These are phyloP conservation scores for Apiospora sp. DNA, from an alignment of 2,329 filamentous ascomycete genomes.

Conservation along the genomic window DNA sequence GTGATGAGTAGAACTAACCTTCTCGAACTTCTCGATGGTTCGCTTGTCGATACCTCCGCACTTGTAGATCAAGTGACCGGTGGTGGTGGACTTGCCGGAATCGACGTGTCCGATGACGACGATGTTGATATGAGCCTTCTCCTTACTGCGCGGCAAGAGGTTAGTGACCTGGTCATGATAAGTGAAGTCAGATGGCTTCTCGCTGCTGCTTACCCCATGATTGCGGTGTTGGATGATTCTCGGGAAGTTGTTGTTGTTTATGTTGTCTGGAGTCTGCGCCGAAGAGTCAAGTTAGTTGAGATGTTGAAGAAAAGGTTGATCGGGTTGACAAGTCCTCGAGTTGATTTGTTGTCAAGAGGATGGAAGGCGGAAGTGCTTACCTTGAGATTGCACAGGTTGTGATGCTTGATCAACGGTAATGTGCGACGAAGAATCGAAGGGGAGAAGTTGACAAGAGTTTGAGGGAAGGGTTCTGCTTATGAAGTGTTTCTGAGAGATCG, in stretches of 20 bases:
- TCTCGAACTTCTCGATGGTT: constrained; percentile 99
- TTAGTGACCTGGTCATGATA: constrained; percentile 25
- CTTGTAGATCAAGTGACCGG: constrained; percentile 99
- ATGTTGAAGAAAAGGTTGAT: background rate
- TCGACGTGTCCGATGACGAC: constrained; percentile 87
- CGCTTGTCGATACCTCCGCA: constrained; percentile 99
- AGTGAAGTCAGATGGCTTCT: constrained; percentile 15
- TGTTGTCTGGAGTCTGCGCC: constrained; percentile 21
- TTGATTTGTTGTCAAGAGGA: background rate
- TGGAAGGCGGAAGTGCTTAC: constrained; percentile 2
- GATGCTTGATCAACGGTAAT: constrained; percentile 21
- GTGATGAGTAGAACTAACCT: constrained; percentile 68
- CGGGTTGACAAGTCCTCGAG: background rate
- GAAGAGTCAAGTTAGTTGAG: constrained; percentile 28
- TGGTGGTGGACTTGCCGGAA: constrained; percentile 53
- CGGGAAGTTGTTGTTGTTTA: constrained; percentile 30
- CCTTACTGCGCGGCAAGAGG: constrained; percentile 70
- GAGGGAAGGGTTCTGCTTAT: constrained; percentile 10
- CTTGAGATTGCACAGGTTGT: constrained; percentile 14
- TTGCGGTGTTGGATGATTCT: constrained; percentile 39
- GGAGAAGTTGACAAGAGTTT: background rate
- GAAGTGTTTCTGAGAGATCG: constrained; percentile 15
- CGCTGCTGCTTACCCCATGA: constrained; percentile 46
- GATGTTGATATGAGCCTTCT: constrained; percentile 96
- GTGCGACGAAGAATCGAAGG: constrained; percentile 10